Evolutionary conservation across 2,329 filamentous ascomycete species (phyloP).

Genomic region (Gnomoniopsis sp.): DNA sequence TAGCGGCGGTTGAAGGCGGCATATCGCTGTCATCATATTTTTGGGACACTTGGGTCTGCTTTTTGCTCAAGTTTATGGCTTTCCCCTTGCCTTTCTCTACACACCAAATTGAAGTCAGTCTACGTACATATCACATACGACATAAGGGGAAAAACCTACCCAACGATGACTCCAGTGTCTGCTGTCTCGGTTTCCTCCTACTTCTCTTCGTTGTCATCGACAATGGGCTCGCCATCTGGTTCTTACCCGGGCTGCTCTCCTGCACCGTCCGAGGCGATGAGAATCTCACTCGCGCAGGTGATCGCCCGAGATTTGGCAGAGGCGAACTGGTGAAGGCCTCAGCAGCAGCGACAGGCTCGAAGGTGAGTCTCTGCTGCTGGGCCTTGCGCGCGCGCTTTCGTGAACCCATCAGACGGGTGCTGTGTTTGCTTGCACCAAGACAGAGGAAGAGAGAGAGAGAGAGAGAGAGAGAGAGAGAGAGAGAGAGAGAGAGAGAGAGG

Average conservation of each 20-base stretch:
- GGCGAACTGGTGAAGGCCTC: constrained; percentile 18
- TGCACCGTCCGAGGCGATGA: constrained; percentile 5
- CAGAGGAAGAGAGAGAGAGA: too few relatives aligned
- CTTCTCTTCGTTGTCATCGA: constrained; percentile 9
- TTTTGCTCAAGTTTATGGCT: not conserved
- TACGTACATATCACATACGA: not conserved
- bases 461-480: too few relatives aligned
- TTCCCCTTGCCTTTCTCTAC: not conserved
- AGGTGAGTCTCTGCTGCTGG: constrained; percentile 28
- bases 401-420: constrained; percentile 1
- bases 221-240: not conserved
- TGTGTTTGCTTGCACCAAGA: too few relatives aligned
- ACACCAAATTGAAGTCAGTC: not conserved
- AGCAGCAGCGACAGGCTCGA: constrained; percentile 26
- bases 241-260: constrained; percentile 4
- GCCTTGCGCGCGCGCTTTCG: constrained; percentile 18
- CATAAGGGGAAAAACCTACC: constrained; percentile 11
- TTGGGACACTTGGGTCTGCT: not conserved
- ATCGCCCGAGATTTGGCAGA: constrained; percentile 15
- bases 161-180: constrained; percentile 19
- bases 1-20: not conserved
- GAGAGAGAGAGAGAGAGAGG: too few relatives aligned
- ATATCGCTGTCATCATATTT: not conserved
- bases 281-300: constrained; percentile 28
- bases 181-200: constrained; percentile 17